phyloP scores from a whole-genome alignment of 139 green algal genomes.

The Coccomyxa sp. region DNA sequence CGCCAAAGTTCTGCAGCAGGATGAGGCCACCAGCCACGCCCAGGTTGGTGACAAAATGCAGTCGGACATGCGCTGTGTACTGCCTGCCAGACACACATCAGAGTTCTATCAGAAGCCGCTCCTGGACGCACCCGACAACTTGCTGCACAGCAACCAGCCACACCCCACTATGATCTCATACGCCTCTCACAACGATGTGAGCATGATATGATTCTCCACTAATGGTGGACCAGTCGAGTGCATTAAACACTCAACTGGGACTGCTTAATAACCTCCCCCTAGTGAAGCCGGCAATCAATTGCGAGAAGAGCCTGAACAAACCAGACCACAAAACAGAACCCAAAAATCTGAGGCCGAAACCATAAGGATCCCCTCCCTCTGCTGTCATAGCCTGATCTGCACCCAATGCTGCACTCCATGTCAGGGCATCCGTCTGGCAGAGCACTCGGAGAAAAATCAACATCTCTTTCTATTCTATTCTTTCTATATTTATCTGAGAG shows the following conservation, averaged over 20 bases:
- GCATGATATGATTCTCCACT: not conserved
- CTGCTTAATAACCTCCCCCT: too few relatives aligned
- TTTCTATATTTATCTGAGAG: too few relatives aligned
- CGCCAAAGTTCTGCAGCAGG: slow-evolving; percentile 16
- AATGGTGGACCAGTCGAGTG: not conserved
- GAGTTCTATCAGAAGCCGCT: not conserved
- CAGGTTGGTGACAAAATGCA: slow-evolving; percentile 50
- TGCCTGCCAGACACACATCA: slow-evolving; percentile 19
- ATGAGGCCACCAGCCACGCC: slow-evolving; percentile 26
- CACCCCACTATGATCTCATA: not conserved
- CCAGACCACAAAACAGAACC: too few relatives aligned
- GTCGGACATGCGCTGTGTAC: slow-evolving; percentile 24
- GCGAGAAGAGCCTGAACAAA: too few relatives aligned
- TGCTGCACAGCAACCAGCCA: not conserved
- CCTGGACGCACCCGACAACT: not conserved
- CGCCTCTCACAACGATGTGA: not conserved
- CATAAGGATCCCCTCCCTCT: too few relatives aligned
- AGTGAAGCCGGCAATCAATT: too few relatives aligned
- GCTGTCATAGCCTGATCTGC: too few relatives aligned
- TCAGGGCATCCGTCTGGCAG: too few relatives aligned
- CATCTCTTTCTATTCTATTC: too few relatives aligned
- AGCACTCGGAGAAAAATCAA: too few relatives aligned
- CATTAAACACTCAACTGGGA: not conserved
- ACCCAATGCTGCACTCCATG: too few relatives aligned
- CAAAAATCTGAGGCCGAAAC: too few relatives aligned